Evolutionary conservation across 2,329 filamentous ascomycete species (phyloP).

Genomic region (Botrytis elliptica): DNA sequence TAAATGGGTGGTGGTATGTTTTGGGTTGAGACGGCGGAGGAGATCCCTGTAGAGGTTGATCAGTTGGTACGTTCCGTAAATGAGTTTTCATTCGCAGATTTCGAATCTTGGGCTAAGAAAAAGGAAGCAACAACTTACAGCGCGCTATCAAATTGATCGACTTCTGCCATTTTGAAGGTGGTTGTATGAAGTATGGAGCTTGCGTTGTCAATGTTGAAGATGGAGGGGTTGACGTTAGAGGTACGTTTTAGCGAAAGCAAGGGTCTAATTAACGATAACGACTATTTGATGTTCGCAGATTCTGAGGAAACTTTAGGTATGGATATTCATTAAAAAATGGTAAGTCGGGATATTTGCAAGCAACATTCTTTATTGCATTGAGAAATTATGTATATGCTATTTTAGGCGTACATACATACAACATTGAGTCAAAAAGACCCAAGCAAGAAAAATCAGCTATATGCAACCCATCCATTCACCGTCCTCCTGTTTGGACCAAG

Average conservation of each 20-base stretch:
- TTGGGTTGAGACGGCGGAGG: constrained; percentile 94
- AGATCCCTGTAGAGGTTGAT: constrained; percentile 70
- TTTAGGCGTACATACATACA: constrained; percentile 12
- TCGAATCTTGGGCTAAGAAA: neutral
- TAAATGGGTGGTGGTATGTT: constrained; percentile 85
- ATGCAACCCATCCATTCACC: constrained; percentile 15
- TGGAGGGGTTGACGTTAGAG: constrained; percentile 21
- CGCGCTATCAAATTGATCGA: constrained; percentile 41
- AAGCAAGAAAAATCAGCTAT: constrained; percentile 14
- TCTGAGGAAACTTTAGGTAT: neutral
- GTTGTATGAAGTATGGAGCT: constrained; percentile 23
- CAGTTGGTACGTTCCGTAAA: constrained; percentile 10
- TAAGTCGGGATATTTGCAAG: neutral
- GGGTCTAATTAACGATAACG: constrained; percentile 14
- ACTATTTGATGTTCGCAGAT: neutral
- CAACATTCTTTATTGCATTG: neutral
- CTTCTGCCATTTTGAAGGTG: constrained; percentile 37
- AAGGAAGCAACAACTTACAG: constrained; percentile 33
- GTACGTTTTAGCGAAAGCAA: constrained; percentile 20
- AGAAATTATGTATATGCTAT: constrained; percentile 14
- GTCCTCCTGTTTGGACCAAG: neutral
- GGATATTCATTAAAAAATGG: no score
- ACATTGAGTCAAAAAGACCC: constrained; percentile 6
- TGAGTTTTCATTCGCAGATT: neutral
- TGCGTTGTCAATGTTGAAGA: constrained; percentile 18